Evolutionary conservation across 2,329 filamentous ascomycete genomes (phyloP).

Genomic region (Lasiodiplodia citricola): DNA sequence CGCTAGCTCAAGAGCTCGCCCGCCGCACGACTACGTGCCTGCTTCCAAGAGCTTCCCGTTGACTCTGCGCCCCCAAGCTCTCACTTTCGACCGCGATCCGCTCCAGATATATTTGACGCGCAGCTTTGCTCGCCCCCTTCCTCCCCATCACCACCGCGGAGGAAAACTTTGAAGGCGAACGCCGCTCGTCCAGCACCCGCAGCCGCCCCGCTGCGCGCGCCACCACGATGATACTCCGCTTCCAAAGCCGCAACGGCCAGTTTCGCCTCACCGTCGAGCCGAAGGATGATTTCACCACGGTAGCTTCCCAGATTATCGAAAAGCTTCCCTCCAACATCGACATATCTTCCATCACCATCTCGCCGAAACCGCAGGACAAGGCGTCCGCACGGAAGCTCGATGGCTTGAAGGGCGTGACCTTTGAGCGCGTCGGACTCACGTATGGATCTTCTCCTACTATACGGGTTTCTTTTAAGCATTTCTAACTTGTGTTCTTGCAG

Average conservation of each 20-base stretch:
- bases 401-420: slow-evolving; percentile 59
- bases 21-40: not conserved
- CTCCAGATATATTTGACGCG: not conserved
- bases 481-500: slow-evolving; percentile 51
- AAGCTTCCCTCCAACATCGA: slow-evolving; percentile 64
- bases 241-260: slow-evolving; percentile 91
- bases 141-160: not conserved
- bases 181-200: slow-evolving; percentile 5
- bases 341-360: slow-evolving; percentile 61
- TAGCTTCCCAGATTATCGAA: slow-evolving; percentile 62
- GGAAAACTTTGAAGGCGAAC: not conserved
- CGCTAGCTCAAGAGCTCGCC: not conserved
- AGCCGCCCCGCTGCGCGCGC: slow-evolving; percentile 15
- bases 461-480: slow-evolving; percentile 14
- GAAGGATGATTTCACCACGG: slow-evolving; percentile 70
- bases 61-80: not conserved
- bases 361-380: slow-evolving; percentile 50
- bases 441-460: slow-evolving; percentile 39
- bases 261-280: slow-evolving; percentile 81
- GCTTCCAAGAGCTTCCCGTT: not conserved
- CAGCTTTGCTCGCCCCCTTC: not conserved
- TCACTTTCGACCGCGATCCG: not conserved
- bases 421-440: slow-evolving; percentile 63
- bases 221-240: slow-evolving; percentile 74
- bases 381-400: slow-evolving; percentile 62